These are phyloP conservation scores for Yamadazyma nakazawae DNA, from an alignment of 805 yeast species.

Conservation along the genomic window DNA sequence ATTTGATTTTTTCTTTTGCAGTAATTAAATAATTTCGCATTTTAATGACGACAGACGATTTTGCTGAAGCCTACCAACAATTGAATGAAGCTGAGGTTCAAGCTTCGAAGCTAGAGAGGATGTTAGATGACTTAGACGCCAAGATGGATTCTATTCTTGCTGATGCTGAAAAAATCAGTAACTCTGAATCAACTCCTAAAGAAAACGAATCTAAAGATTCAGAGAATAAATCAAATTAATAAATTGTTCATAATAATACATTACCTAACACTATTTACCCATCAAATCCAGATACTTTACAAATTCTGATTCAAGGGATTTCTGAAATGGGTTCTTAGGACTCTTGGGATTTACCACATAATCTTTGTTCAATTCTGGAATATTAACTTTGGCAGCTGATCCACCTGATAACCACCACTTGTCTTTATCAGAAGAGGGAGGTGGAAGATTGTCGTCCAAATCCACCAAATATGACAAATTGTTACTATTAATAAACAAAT, in stretches of 20 bases:
- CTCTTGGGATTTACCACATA: conserved; percentile 63
- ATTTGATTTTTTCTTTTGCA: neutral
- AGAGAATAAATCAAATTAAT: neutral
- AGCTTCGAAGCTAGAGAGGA: conserved; percentile 59
- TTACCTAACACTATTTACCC: neutral
- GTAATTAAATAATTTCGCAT: neutral
- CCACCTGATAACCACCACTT: conserved; percentile 95
- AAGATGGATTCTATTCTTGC: conserved; percentile 56
- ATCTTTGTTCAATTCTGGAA: conserved; percentile 42
- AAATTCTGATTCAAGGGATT: conserved; percentile 52
- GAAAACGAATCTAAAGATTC: neutral
- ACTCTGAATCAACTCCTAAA: neutral
- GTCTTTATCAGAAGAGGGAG: conserved; percentile 77
- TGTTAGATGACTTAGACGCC: conserved; percentile 62
- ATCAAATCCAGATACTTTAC: conserved; percentile 18
- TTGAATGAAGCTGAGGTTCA: conserved; percentile 63
- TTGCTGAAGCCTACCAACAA: conserved; percentile 50
- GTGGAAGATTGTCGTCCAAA: conserved; percentile 50
- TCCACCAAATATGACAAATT: conserved; percentile 15
- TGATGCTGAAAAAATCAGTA: conserved; percentile 42
- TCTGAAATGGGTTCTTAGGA: conserved; percentile 71
- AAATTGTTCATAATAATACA: neutral
- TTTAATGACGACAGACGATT: conserved; percentile 12
- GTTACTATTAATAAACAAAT: conserved; percentile 26
- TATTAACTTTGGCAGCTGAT: conserved; percentile 62